Percentiles rank a stretch among this genome's conserved stretches.
These are phyloP conservation scores for Xerocomellus amylosporus DNA, from an alignment of 768 basidiomycete species.

Conservation along the genomic window DNA sequence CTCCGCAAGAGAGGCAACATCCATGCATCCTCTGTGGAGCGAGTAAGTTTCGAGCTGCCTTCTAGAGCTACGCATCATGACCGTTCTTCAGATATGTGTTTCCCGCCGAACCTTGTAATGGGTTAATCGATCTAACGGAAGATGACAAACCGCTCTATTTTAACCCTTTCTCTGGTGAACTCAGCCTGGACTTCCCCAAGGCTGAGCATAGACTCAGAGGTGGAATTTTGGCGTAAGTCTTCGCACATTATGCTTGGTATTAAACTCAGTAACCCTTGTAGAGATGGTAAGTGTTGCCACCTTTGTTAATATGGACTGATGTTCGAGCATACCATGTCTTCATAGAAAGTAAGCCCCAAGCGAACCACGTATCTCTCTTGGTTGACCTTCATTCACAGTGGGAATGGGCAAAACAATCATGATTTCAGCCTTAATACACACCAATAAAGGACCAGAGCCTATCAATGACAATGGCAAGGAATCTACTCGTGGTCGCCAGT, in stretches of 20 bases:
- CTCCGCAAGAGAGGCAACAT: slow-evolving; percentile 63
- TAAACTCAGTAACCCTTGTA: slow-evolving; percentile 16
- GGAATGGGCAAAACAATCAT: slow-evolving; percentile 97
- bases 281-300: slow-evolving; percentile 33
- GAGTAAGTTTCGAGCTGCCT: slow-evolving; percentile 51
- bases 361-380: neutral
- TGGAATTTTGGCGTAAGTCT: slow-evolving; percentile 84
- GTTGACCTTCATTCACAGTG: slow-evolving; percentile 47
- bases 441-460: slow-evolving; percentile 53
- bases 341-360: slow-evolving; percentile 47
- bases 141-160: slow-evolving; percentile 83
- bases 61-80: neutral
- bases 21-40: slow-evolving; percentile 94
- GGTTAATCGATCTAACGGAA: slow-evolving; percentile 73
- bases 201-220: slow-evolving; percentile 75
- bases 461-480: slow-evolving; percentile 28
- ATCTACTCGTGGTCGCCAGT: slow-evolving; percentile 48
- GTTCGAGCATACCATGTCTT: neutral
- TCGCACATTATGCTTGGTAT: neutral
- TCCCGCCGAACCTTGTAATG: slow-evolving; percentile 54
- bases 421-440: slow-evolving; percentile 86
- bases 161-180: slow-evolving; percentile 88
- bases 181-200: slow-evolving; percentile 81
- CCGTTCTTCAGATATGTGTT: slow-evolving; percentile 62
- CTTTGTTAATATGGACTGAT: slow-evolving; percentile 1